A percentile compares a stretch with the other conserved stretches of the same genome.
Evolutionary conservation across 495 filamentous ascomycete species (phyloP).

Genomic region (Daldinia decipiens): DNA sequence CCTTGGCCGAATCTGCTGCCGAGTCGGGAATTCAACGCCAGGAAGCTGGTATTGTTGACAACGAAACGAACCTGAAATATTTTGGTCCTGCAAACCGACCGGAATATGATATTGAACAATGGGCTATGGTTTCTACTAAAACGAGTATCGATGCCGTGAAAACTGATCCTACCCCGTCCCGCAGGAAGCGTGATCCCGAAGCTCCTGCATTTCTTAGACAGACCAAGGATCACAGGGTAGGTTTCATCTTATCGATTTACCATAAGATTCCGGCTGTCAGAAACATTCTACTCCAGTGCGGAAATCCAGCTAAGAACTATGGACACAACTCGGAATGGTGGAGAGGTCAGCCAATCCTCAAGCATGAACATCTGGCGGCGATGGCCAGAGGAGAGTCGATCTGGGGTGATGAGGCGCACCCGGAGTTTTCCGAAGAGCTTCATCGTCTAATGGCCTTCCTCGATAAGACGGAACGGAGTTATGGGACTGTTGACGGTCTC

Average conservation of each 20-base stretch:
- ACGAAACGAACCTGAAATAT: conserved; percentile 48
- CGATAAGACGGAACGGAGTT: conserved; percentile 79
- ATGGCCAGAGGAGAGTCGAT: conserved; percentile 54
- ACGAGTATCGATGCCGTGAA: conserved; percentile 48
- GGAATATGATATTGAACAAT: conserved; percentile 75
- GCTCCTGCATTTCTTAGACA: conserved; percentile 79
- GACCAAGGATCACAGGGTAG: conserved; percentile 66
- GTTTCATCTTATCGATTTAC: conserved; percentile 78
- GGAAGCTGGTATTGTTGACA: conserved; percentile 55
- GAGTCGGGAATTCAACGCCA: conserved; percentile 55
- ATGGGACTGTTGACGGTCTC: conserved; percentile 73
- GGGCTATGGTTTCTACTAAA: conserved; percentile 74
- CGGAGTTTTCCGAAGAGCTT: conserved; percentile 62
- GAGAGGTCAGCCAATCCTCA: conserved; percentile 74
- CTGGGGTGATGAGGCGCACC: conserved; percentile 56
- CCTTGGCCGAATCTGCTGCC: conserved; percentile 51
- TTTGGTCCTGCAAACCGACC: conserved; percentile 80
- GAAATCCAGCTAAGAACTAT: conserved; percentile 66
- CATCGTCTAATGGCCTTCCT: conserved; percentile 91
- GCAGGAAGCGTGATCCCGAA: conserved; percentile 66
- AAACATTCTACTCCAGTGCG: conserved; percentile 72
- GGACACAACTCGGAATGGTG: conserved; percentile 83
- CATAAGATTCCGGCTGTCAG: conserved; percentile 84
- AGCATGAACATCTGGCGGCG: conserved; percentile 67
- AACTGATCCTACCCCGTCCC: conserved; percentile 49